A percentile compares a stretch with the other conserved stretches of the same genome.
Evolutionary conservation across 352 stramenopile genomes (phyloP).

Genomic region (Saprolegnia diclina): DNA sequence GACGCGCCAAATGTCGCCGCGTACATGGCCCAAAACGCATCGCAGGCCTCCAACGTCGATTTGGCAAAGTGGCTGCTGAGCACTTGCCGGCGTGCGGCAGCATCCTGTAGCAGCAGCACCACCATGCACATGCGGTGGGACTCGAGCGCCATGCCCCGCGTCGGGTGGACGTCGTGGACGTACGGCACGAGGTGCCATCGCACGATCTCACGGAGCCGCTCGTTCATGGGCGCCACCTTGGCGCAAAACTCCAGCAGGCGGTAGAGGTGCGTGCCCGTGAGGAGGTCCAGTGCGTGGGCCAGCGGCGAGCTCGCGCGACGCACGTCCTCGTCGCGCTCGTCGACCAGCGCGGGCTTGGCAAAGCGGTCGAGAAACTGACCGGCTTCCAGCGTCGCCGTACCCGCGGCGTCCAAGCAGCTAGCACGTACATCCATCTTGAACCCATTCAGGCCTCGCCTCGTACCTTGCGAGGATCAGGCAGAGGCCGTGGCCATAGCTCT

Average conservation of each 20-base stretch:
- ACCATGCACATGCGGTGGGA: slow-evolving; percentile 23
- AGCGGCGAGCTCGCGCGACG: slow-evolving; percentile 9
- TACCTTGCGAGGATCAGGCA: slow-evolving; percentile 21
- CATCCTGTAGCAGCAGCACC: slow-evolving; percentile 6
- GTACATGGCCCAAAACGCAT: slow-evolving; percentile 53
- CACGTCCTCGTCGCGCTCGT: background rate
- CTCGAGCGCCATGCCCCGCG: slow-evolving; percentile 5
- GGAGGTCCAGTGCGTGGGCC: slow-evolving; percentile 43
- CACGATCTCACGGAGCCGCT: slow-evolving; percentile 42
- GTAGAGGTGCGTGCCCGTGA: slow-evolving; percentile 51
- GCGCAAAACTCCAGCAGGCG: slow-evolving; percentile 62
- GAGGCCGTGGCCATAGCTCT: slow-evolving; percentile 42
- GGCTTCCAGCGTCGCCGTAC: slow-evolving; percentile 61
- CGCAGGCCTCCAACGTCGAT: slow-evolving; percentile 21
- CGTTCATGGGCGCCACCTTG: slow-evolving; percentile 60
- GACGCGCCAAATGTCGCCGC: slow-evolving; percentile 37
- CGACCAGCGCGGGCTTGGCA: slow-evolving; percentile 29
- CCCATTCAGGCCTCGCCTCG: background rate
- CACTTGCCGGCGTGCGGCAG: background rate
- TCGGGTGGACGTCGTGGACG: slow-evolving; percentile 16
- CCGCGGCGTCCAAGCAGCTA: slow-evolving; percentile 61
- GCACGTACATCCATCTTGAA: slow-evolving; percentile 59
- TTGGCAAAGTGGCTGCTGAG: background rate
- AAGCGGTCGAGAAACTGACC: slow-evolving; percentile 54
- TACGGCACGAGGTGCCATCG: slow-evolving; percentile 42